Conservation (phyloP, 192 early-diverging fungal genomes). For the Entomortierella lignicola region DNA sequence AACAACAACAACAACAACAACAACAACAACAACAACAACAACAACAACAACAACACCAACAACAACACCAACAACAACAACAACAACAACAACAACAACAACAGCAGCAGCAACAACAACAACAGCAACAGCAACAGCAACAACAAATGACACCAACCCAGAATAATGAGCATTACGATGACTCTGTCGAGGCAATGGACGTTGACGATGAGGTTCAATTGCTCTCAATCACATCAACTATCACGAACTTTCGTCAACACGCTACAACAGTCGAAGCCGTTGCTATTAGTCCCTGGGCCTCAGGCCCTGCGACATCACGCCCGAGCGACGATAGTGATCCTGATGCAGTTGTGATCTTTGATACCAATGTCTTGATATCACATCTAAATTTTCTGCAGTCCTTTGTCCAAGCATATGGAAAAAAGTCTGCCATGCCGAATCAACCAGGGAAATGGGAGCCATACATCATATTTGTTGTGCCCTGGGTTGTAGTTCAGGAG, state of each 20-base stretch:
- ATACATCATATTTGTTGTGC: slow-evolving; percentile 58
- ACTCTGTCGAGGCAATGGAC: slow-evolving; percentile 38
- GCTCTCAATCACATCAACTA: slow-evolving; percentile 30
- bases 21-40: slow-evolving; percentile 7
- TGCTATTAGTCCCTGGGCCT: slow-evolving; percentile 20
- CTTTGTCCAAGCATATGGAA: slow-evolving; percentile 32
- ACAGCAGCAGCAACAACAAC: slow-evolving; percentile 7
- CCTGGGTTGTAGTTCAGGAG: slow-evolving; percentile 70
- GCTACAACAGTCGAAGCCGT: neutral
- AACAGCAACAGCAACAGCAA: neutral
- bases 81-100: slow-evolving; percentile 8
- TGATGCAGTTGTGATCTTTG: slow-evolving; percentile 55
- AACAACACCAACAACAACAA: neutral
- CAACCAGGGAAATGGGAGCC: neutral
- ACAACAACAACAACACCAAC: slow-evolving; percentile 5
- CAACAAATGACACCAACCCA: neutral
- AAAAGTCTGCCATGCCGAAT: neutral
- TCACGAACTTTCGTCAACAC: slow-evolving; percentile 28
- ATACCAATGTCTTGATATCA: slow-evolving; percentile 68
- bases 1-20: slow-evolving; percentile 26
- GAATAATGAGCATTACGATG: neutral
- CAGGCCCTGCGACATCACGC: neutral
- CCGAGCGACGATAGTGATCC: slow-evolving; percentile 11
- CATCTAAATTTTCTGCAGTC: slow-evolving; percentile 61
- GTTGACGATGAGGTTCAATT: slow-evolving; percentile 37